Evolutionary conservation across 2,329 filamentous ascomycete species (phyloP).

Genomic region (Phaeosphaeriaceae sp.): DNA sequence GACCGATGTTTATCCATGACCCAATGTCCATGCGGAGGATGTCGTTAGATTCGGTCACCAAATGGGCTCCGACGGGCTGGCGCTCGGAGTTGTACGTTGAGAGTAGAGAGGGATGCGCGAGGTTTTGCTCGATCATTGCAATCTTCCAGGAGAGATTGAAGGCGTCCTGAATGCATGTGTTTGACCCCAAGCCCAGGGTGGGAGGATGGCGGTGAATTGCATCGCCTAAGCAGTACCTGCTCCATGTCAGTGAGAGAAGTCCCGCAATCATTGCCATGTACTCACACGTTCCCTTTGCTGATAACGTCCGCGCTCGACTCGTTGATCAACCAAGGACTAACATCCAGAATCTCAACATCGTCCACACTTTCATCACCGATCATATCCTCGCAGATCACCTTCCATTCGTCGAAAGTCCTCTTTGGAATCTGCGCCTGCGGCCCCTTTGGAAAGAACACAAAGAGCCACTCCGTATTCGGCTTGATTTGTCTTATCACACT

Average conservation of each 20-base stretch:
- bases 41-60: constrained; percentile 21
- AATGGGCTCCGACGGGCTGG: constrained; percentile 34
- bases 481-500: constrained; percentile 66
- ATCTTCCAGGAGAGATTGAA: constrained; percentile 51
- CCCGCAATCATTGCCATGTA: background rate
- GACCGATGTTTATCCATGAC: constrained; percentile 12
- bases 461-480: constrained; percentile 67
- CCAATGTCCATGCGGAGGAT: constrained; percentile 12
- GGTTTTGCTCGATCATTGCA: constrained; percentile 36
- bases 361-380: constrained; percentile 16
- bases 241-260: background rate
- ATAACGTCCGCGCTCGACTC: constrained; percentile 20
- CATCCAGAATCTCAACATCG: constrained; percentile 15
- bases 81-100: constrained; percentile 41
- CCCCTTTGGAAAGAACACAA: constrained; percentile 22
- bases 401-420: constrained; percentile 18
- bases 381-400: constrained; percentile 9
- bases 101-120: constrained; percentile 34
- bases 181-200: constrained; percentile 28
- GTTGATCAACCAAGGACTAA: constrained; percentile 21
- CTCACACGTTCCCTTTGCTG: constrained; percentile 20
- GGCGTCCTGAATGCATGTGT: constrained; percentile 46
- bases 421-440: constrained; percentile 5
- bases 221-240: constrained; percentile 17
- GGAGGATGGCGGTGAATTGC: constrained; percentile 35